A percentile compares a stretch with the other conserved stretches of the same genome.
phyloP scores from a whole-genome alignment of 2,329 filamentous ascomycete genomes.

The Mycosphaerella arachidis region DNA sequence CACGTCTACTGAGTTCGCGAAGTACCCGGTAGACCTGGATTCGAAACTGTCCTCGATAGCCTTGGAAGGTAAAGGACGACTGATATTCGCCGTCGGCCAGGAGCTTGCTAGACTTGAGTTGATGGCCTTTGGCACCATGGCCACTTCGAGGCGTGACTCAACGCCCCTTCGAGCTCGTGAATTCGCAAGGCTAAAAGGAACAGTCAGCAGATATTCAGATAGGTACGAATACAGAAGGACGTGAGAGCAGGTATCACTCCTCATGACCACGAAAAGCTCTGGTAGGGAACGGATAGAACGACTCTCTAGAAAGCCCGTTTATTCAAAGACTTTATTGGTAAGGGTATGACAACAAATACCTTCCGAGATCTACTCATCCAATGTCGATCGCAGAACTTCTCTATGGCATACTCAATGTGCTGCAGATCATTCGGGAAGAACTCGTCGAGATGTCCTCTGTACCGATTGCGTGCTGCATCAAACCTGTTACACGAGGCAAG shows the following conservation, averaged over 20 bases:
- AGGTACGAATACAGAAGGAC: too few relatives aligned
- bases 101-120: constrained; percentile 7
- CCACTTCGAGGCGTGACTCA: constrained; percentile 40
- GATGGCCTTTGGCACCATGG: constrained; percentile 30
- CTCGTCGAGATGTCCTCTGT: constrained; percentile 17
- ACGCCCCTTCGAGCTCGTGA: background rate
- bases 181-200: background rate
- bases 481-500: constrained; percentile 46
- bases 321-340: background rate
- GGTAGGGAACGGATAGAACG: background rate
- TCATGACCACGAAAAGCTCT: too few relatives aligned
- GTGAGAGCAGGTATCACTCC: too few relatives aligned
- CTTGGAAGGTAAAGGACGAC: constrained; percentile 2
- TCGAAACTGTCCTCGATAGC: background rate
- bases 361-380: constrained; percentile 12
- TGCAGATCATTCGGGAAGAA: constrained; percentile 32
- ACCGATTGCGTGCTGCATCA: constrained; percentile 23
- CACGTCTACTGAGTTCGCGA: background rate
- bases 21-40: background rate
- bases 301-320: too few relatives aligned
- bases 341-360: background rate
- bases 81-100: constrained; percentile 9
- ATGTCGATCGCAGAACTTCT: constrained; percentile 39
- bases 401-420: constrained; percentile 32
- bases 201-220: background rate